These are phyloP conservation scores for Boletus speciosus DNA, from an alignment of 768 basidiomycete genomes.

Conservation along the genomic window DNA sequence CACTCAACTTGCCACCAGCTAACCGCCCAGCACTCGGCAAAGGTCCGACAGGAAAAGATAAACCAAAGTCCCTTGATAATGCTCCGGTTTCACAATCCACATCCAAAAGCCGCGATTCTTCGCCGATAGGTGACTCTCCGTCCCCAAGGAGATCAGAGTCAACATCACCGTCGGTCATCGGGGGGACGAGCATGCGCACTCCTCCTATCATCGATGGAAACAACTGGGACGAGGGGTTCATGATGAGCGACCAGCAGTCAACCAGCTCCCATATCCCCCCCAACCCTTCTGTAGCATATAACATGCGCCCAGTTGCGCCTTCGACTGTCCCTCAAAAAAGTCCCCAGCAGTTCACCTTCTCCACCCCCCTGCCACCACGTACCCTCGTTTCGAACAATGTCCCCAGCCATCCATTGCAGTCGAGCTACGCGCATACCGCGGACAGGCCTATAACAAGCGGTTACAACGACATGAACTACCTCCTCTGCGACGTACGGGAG, in stretches of 20 bases:
- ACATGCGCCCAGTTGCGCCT: slow-evolving; percentile 41
- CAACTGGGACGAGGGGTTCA: slow-evolving; percentile 56
- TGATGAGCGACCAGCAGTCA: slow-evolving; percentile 45
- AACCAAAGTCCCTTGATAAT: slow-evolving; percentile 52
- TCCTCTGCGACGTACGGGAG: slow-evolving; percentile 45
- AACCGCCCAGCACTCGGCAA: slow-evolving; percentile 70
- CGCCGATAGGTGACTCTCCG: slow-evolving; percentile 55
- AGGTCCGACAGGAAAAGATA: slow-evolving; percentile 87
- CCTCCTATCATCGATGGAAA: slow-evolving; percentile 48
- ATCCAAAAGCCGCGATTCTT: slow-evolving; percentile 61
- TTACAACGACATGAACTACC: slow-evolving; percentile 47
- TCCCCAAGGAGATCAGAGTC: slow-evolving; percentile 39
- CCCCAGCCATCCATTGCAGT: slow-evolving; percentile 36
- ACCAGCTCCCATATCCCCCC: slow-evolving; percentile 34
- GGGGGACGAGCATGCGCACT: slow-evolving; percentile 27
- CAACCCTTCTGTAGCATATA: slow-evolving; percentile 43
- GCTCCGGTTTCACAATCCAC: slow-evolving; percentile 33
- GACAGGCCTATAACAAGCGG: slow-evolving; percentile 48
- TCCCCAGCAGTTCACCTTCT: slow-evolving; percentile 42
- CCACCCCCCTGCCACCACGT: slow-evolving; percentile 42
- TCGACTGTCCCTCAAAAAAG: slow-evolving; percentile 47
- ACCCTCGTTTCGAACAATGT: slow-evolving; percentile 40
- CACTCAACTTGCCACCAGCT: slow-evolving; percentile 71
- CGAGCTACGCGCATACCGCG: slow-evolving; percentile 44
- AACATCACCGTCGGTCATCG: slow-evolving; percentile 33